Evolutionary conservation across 164 flowering plant genomes (phyloP).

Genomic region (grape (Vitis vinifera)): DNA sequence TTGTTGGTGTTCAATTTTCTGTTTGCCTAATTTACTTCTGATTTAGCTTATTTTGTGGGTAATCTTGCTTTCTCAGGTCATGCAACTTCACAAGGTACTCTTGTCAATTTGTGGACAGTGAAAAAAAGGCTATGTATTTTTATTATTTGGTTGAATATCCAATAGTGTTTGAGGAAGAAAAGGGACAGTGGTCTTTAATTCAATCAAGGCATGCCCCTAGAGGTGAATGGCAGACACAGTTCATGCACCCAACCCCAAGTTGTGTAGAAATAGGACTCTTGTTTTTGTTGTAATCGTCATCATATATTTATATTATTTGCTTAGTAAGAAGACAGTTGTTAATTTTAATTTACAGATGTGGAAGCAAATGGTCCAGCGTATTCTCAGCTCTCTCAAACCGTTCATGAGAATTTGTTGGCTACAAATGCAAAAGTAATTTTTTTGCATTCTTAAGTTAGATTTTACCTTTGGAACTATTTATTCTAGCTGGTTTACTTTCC

Average conservation of each 20-base stretch:
- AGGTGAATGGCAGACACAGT: no score
- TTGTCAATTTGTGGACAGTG: no score
- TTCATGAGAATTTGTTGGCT: conserved; percentile 55
- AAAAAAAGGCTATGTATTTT: no score
- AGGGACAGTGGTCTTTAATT: no score
- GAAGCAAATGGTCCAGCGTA: conserved; percentile 50
- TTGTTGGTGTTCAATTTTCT: no score
- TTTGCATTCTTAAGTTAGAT: neutral
- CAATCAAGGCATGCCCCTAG: no score
- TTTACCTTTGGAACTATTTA: neutral
- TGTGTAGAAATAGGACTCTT: neutral
- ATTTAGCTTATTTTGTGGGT: no score
- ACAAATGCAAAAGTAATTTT: conserved; percentile 33
- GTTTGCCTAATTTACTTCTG: no score
- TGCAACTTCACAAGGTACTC: no score
- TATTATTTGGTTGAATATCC: no score
- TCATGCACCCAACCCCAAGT: neutral
- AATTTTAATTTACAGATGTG: conserved; percentile 33
- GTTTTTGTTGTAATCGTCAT: neutral
- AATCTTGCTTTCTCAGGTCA: no score
- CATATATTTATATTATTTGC: conserved; percentile 1
- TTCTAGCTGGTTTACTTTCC: neutral
- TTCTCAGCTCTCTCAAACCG: conserved; percentile 46
- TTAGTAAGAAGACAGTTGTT: neutral
- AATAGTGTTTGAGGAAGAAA: no score